Conservation (phyloP, 139 green algal species). For the Yamagishiella unicocca region DNA sequence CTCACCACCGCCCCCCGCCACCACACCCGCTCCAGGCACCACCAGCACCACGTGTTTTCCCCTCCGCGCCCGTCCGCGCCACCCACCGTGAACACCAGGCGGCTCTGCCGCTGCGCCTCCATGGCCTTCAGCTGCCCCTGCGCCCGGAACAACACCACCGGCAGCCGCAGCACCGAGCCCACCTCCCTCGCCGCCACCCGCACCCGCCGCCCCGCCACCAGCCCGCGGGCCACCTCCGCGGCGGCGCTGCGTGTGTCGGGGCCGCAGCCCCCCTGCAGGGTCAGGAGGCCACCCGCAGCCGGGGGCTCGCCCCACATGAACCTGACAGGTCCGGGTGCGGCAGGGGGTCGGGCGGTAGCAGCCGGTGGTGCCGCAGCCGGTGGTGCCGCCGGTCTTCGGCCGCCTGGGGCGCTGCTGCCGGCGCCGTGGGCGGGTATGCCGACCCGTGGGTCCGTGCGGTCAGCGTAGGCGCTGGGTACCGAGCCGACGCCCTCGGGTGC, state of each 20-base stretch:
- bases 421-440: not conserved
- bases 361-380: not conserved
- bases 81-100: constrained; percentile 13
- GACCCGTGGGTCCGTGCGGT: not conserved
- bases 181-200: not conserved
- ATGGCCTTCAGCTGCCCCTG: not conserved
- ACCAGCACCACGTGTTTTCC: not conserved
- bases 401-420: not conserved
- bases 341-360: not conserved
- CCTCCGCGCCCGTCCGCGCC: not conserved
- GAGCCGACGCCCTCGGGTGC: not conserved
- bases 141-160: constrained; percentile 17
- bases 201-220: not conserved
- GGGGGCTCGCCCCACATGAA: not conserved
- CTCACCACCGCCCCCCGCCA: not conserved
- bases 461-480: not conserved
- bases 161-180: not conserved
- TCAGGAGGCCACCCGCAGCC: not conserved
- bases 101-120: not conserved
- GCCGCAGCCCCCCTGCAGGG: not conserved
- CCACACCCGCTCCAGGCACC: not conserved
- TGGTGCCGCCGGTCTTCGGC: not conserved
- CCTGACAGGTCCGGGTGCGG: not conserved
- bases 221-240: not conserved
- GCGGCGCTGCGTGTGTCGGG: not conserved